These are phyloP conservation scores for Malus hybrid DNA, from an alignment of 331 rosid species.

Conservation along the genomic window DNA sequence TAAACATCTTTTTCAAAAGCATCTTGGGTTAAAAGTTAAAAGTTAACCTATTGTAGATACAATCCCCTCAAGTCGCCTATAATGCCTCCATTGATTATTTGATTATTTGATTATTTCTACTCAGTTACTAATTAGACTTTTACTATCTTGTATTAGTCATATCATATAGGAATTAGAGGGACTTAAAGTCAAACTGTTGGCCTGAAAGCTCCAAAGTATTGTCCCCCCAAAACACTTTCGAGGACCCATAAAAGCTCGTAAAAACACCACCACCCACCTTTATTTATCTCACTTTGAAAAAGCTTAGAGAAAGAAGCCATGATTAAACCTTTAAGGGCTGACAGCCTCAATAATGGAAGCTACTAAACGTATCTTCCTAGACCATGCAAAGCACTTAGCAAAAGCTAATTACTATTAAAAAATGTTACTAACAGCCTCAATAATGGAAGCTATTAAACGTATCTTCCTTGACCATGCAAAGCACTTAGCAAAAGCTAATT, in stretches of 20 bases:
- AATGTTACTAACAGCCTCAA: neutral
- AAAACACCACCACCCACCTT: slow-evolving; percentile 24
- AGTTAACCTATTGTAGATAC: neutral
- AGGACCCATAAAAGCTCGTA: slow-evolving; percentile 43
- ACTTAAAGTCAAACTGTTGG: slow-evolving; percentile 21
- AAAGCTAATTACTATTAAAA: no score
- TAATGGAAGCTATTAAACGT: neutral
- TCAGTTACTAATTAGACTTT: neutral
- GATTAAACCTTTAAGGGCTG: slow-evolving; percentile 29
- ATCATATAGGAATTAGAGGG: no score
- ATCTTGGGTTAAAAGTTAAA: neutral
- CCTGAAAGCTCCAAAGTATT: slow-evolving; percentile 40
- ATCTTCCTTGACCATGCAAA: neutral
- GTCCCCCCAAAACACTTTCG: slow-evolving; percentile 16
- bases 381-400: neutral
- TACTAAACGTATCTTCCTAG: neutral
- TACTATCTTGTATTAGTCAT: neutral
- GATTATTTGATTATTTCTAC: neutral
- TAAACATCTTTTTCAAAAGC: neutral
- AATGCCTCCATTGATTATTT: neutral
- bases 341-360: neutral
- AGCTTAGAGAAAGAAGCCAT: slow-evolving; percentile 46
- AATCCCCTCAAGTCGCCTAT: neutral
- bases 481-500: neutral
- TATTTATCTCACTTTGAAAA: slow-evolving; percentile 29